Base-by-base conservation (phyloP, 1,139 yeast species). In the Suhomyces taliae region DNA sequence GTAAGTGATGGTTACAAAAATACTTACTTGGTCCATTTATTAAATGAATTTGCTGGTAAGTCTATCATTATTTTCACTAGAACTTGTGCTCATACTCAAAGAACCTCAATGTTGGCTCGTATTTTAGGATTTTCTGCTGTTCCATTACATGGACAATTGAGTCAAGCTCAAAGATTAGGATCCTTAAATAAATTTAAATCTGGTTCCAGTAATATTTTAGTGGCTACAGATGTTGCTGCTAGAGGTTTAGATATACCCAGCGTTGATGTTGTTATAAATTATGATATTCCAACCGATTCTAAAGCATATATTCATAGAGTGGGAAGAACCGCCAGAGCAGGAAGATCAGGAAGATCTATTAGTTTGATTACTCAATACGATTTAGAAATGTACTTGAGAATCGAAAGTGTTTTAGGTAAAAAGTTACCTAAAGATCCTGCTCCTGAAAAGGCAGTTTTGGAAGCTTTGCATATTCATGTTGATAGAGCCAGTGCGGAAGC, bases 251-350 rank as follows among this genome's bases (percentile, higher is more conserved):
- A 93, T 78, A 93, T 93, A 52, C 99, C 99, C 7, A 78, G 87
- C 27, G 99, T 93, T 37, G 99, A 93, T 66, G 77, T 89, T 45
- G 99, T 93, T 41, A 78, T 93, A 51, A 93, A 93, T 67, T 93
- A 90, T 63, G 97, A 91, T 63, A 90, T 93, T 32, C 99, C 99
- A 11, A 93, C 96, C 9, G 98, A 95, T 61, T 90, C 98, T n/a
- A 95, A 95, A 62, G 95, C 97, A 1, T 93, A 95, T 59, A 91
- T 95, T 56, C 99, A 93, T 66, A 79, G 99, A 62, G 99, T 93
- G 15, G 99, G 99, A 33, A 85, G 99, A 74, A 93, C 99, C 27
- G 99, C 99, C 1, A 85, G 99, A 67, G 99, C 99, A 0, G 99
- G 99, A 8, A 79, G 95, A 55, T 82, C 96, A 0, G 99, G 99